A percentile compares a stretch with the other conserved stretches of the same genome.
Conservation (phyloP, 352 stramenopile species). For the Phytophthora capsici region DNA sequence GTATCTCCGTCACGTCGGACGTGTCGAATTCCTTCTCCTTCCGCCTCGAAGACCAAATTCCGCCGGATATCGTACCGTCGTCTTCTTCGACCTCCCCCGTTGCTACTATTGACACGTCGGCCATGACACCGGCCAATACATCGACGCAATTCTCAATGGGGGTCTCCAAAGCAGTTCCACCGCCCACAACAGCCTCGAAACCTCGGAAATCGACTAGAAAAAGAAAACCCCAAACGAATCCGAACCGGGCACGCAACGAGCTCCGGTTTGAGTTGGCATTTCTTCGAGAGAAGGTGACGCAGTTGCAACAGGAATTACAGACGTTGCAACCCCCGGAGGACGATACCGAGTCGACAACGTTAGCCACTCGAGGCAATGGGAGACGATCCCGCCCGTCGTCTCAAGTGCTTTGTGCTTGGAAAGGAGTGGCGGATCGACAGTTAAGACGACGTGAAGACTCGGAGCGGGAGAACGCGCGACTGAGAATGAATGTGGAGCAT, state of each 20-base stretch:
- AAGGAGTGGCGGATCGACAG: slow-evolving; percentile 42
- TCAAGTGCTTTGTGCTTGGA: slow-evolving; percentile 37
- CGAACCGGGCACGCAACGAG: slow-evolving; percentile 39
- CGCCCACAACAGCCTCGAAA: background rate
- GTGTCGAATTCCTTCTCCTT: slow-evolving; percentile 24
- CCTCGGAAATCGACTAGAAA: slow-evolving; percentile 26
- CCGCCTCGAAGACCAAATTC: slow-evolving; percentile 7
- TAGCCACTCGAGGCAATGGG: slow-evolving; percentile 1
- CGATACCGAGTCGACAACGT: slow-evolving; percentile 4
- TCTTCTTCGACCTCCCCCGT: background rate
- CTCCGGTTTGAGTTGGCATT: slow-evolving; percentile 73
- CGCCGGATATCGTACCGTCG: slow-evolving; percentile 5
- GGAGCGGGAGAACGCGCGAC: slow-evolving; percentile 47
- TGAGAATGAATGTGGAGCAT: slow-evolving; percentile 50
- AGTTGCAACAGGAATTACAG: slow-evolving; percentile 61
- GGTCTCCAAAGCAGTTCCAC: background rate
- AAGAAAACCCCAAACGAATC: slow-evolving; percentile 38
- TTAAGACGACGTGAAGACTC: slow-evolving; percentile 36
- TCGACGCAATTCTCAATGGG: background rate
- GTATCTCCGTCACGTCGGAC: slow-evolving; percentile 25
- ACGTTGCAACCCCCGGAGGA: slow-evolving; percentile 27
- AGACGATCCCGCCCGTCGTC: slow-evolving; percentile 19
- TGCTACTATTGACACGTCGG: slow-evolving; percentile 5
- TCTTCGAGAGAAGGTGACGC: slow-evolving; percentile 73
- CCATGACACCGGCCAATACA: background rate